Conservation (phyloP, 768 basidiomycete genomes). For the Royoungia palumana region DNA sequence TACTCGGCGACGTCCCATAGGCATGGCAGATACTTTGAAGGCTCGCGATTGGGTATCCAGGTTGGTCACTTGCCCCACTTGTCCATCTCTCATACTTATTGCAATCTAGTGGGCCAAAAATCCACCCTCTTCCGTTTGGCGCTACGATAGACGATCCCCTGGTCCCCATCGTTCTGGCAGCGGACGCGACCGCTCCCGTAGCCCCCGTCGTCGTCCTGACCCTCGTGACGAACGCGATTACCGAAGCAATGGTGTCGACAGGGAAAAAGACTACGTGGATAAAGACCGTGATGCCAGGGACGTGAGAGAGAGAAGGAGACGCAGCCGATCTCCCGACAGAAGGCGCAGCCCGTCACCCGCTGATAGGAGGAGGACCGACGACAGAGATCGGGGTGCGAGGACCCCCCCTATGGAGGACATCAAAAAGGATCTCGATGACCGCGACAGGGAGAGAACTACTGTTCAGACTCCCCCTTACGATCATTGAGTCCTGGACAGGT, state of each 20-base stretch:
- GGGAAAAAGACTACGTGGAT: constrained; percentile 30
- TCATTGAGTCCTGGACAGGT: constrained; percentile 31
- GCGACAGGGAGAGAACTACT: constrained; percentile 47
- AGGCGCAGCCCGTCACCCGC: constrained; percentile 44
- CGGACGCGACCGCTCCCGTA: constrained; percentile 50
- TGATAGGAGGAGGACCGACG: constrained; percentile 39
- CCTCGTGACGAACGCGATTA: constrained; percentile 39
- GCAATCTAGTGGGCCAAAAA: constrained; percentile 74
- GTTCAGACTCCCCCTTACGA: constrained; percentile 61
- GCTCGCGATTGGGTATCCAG: constrained; percentile 71
- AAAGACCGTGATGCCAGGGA: constrained; percentile 38
- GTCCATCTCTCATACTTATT: neutral
- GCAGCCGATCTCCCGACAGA: constrained; percentile 48
- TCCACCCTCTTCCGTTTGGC: constrained; percentile 81
- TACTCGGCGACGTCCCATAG: constrained; percentile 33
- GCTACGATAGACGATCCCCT: constrained; percentile 59
- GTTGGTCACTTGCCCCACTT: constrained; percentile 31
- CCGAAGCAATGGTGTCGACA: constrained; percentile 36
- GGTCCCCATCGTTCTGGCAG: constrained; percentile 37
- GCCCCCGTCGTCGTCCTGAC: constrained; percentile 46
- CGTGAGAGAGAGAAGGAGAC: constrained; percentile 43
- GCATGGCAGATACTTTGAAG: constrained; percentile 77
- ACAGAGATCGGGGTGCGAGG: constrained; percentile 47
- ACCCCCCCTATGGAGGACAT: constrained; percentile 46
- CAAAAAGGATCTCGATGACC: constrained; percentile 43